Evolutionary conservation across 805 yeast species (phyloP).

Genomic region (Tetrapisispora iriomotensis): DNA sequence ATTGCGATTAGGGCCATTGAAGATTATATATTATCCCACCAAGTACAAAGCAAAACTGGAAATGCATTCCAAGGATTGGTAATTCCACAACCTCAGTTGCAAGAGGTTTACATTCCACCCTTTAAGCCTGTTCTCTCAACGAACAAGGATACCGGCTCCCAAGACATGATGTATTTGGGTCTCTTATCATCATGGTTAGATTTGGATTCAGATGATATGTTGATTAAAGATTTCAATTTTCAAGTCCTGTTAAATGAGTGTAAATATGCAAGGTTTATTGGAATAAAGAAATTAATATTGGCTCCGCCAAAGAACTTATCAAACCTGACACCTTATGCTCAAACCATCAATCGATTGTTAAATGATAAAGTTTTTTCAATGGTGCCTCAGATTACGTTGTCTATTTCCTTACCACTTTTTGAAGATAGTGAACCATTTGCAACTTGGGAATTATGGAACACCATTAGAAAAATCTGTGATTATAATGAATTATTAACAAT

Average conservation of each 20-base stretch:
- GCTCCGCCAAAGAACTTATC: conserved; percentile 56
- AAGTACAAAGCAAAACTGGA: background rate
- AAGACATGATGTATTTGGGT: conserved; percentile 36
- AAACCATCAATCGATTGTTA: conserved; percentile 27
- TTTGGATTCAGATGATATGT: conserved; percentile 42
- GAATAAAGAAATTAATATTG: conserved; percentile 43
- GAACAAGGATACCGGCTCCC: conserved; percentile 3
- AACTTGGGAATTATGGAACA: conserved; percentile 71
- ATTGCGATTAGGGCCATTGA: conserved; percentile 30
- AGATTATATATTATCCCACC: conserved; percentile 2
- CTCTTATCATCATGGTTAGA: conserved; percentile 63
- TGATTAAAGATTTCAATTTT: conserved; percentile 42
- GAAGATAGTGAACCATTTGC: conserved; percentile 45
- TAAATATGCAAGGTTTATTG: conserved; percentile 48
- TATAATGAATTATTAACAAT: conserved; percentile 53
- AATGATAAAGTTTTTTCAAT: conserved; percentile 16
- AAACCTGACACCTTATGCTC: conserved; percentile 43
- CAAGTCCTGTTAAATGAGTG: conserved; percentile 53
- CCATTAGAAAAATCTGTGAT: conserved; percentile 46
- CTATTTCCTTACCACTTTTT: conserved; percentile 41
- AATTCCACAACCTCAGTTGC: conserved; percentile 26
- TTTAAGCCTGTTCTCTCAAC: conserved; percentile 5
- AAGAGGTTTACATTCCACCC: conserved; percentile 28
- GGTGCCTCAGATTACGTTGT: conserved; percentile 27
- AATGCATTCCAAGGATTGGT: conserved; percentile 7